phyloP scores from a whole-genome alignment of 2,329 filamentous ascomycete species.

The Colletotrichum lupini region DNA sequence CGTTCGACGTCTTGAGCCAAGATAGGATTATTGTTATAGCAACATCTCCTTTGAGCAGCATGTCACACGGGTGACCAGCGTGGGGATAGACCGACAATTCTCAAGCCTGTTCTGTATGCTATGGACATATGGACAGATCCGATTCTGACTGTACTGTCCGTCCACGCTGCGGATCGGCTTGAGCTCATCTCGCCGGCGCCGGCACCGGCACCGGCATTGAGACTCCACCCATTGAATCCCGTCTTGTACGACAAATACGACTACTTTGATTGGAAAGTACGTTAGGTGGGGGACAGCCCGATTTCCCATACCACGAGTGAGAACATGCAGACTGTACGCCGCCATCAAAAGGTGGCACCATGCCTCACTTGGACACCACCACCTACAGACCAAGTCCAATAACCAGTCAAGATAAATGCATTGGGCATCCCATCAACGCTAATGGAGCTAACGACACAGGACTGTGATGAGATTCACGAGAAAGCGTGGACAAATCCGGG shows the following conservation, averaged over 20 bases:
- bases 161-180: not conserved
- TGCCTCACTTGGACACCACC: not conserved
- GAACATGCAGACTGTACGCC: not conserved
- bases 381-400: not conserved
- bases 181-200: not conserved
- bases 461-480: not conserved
- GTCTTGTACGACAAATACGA: slow-evolving; percentile 5
- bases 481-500: not conserved
- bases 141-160: not conserved
- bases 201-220: not conserved
- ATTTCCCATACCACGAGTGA: not conserved
- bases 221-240: too few relatives aligned
- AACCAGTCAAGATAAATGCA: not conserved
- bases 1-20: not conserved
- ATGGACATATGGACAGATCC: not conserved
- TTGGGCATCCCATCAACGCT: not conserved
- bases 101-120: not conserved
- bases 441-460: not conserved
- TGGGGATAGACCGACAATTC: not conserved
- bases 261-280: not conserved
- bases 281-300: not conserved
- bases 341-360: not conserved
- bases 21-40: not conserved
- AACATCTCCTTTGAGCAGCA: not conserved
- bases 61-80: not conserved